Evolutionary conservation across 352 stramenopile genomes (phyloP).

Genomic region (Pythium scleroteichum): DNA sequence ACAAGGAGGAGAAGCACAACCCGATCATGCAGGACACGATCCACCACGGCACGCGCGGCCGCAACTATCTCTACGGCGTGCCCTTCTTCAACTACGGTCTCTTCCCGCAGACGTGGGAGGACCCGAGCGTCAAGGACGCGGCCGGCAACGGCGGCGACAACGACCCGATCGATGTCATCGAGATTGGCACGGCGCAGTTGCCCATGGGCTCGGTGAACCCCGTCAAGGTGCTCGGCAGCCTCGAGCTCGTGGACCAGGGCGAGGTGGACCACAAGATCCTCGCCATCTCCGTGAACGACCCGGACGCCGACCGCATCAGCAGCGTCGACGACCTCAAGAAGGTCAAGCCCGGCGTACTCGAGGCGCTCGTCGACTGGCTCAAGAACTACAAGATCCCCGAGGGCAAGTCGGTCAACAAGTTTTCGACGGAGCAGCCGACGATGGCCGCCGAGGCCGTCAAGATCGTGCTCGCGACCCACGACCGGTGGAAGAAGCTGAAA

Average conservation of each 20-base stretch:
- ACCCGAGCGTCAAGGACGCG: slow-evolving; percentile 87
- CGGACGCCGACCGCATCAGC: slow-evolving; percentile 83
- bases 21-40: slow-evolving; percentile 99
- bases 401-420: slow-evolving; percentile 94
- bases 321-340: slow-evolving; percentile 89
- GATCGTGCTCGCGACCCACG: slow-evolving; percentile 69
- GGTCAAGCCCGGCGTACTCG: slow-evolving; percentile 91
- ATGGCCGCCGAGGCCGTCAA: slow-evolving; percentile 51
- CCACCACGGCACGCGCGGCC: slow-evolving; percentile 94
- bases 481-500: slow-evolving; percentile 73
- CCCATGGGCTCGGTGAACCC: slow-evolving; percentile 94
- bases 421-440: slow-evolving; percentile 81
- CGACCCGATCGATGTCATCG: slow-evolving; percentile 99
- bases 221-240: slow-evolving; percentile 97
- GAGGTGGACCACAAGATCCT: slow-evolving; percentile 99
- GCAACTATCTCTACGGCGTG: slow-evolving; percentile 95
- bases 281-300: slow-evolving; percentile 90
- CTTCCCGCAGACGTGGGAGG: slow-evolving; percentile 99
- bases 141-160: slow-evolving; percentile 96
- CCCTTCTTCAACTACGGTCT: slow-evolving; percentile 99
- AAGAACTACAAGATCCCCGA: slow-evolving; percentile 99
- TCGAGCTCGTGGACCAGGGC: slow-evolving; percentile 98
- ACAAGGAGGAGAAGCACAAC: slow-evolving; percentile 94
- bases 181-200: slow-evolving; percentile 92
- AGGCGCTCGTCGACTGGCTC: slow-evolving; percentile 94